Conservation (phyloP, 371 early-diverging fungal species). For the Mucor velutinosus region DNA sequence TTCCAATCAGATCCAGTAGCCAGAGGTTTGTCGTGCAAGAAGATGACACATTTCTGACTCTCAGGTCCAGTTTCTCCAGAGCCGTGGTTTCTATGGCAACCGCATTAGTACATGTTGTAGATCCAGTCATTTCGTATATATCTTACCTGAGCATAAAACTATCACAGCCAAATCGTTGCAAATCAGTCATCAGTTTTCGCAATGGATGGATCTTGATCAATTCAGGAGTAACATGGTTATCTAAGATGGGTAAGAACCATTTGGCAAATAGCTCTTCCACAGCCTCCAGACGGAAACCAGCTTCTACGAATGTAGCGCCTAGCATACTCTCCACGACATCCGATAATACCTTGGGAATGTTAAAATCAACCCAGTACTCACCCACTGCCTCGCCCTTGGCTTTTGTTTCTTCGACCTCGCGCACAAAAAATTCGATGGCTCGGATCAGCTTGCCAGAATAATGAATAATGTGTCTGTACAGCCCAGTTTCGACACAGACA, state of each 20-base stretch:
- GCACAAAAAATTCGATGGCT: conserved; percentile 52
- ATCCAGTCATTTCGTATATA: neutral
- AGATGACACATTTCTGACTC: conserved; percentile 53
- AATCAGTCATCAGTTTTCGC: conserved; percentile 37
- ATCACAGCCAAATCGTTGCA: conserved; percentile 54
- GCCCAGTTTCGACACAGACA: conserved; percentile 61
- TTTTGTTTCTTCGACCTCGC: conserved; percentile 47
- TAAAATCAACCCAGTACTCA: conserved; percentile 73
- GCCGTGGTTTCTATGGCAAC: conserved; percentile 40
- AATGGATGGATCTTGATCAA: conserved; percentile 58
- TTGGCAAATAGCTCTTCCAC: conserved; percentile 52
- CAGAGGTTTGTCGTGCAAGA: conserved; percentile 48
- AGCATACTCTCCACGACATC: conserved; percentile 89
- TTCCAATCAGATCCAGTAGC: conserved; percentile 47
- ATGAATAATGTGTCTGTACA: conserved; percentile 71
- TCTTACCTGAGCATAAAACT: conserved; percentile 49
- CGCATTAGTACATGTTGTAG: neutral
- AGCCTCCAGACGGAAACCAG: conserved; percentile 65
- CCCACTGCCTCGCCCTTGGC: conserved; percentile 38
- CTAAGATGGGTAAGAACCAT: conserved; percentile 56
- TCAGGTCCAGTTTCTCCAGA: conserved; percentile 29
- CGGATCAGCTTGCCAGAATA: conserved; percentile 55
- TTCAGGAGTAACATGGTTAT: conserved; percentile 57
- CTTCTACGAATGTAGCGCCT: conserved; percentile 90
- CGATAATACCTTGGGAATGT: conserved; percentile 85